These are phyloP conservation scores for Mycosarcoma maydis DNA, from an alignment of 1,284 basidiomycete genomes.

Conservation along the genomic window DNA sequence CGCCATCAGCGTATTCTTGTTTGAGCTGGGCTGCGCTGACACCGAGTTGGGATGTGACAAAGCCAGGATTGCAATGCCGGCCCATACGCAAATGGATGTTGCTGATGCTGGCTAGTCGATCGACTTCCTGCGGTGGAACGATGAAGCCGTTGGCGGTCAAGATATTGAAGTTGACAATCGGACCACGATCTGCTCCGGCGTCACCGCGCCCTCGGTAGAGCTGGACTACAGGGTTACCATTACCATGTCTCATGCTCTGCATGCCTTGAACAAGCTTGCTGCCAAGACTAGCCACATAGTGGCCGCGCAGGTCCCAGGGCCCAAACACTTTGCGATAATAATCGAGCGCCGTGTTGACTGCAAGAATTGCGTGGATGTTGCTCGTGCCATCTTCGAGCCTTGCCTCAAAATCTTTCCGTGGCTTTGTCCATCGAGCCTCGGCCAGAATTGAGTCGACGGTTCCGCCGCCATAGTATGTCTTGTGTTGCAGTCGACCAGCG, in stretches of 20 bases:
- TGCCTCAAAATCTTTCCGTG: conserved; percentile 27
- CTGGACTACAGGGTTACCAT: conserved; percentile 24
- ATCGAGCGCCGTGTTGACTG: conserved; percentile 36
- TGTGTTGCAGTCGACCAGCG: conserved; percentile 22
- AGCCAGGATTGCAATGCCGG: conserved; percentile 56
- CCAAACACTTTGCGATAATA: conserved; percentile 29
- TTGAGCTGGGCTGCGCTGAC: conserved; percentile 23
- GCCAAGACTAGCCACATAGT: conserved; percentile 25
- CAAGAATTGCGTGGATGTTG: conserved; percentile 53
- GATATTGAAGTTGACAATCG: conserved; percentile 51
- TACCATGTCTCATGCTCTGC: conserved; percentile 27
- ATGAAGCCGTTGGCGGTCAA: conserved; percentile 16
- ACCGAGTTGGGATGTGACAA: conserved; percentile 42
- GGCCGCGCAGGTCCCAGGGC: conserved; percentile 12
- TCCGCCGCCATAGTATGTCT: conserved; percentile 51
- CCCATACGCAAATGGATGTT: conserved; percentile 57
- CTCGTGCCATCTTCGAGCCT: conserved; percentile 52
- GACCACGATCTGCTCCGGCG: conserved; percentile 28
- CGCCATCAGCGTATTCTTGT: conserved; percentile 45
- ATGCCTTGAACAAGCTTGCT: conserved; percentile 17
- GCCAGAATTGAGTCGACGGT: conserved; percentile 45
- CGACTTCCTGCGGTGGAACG: conserved; percentile 49
- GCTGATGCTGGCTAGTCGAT: conserved; percentile 48
- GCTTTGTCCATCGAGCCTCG: conserved; percentile 33
- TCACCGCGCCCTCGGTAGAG: conserved; percentile 8